Evolutionary conservation across 2,329 filamentous ascomycete genomes (phyloP), one percentile per base, ranked within the genome.

Genomic region (Fusarium albidum): DNA sequence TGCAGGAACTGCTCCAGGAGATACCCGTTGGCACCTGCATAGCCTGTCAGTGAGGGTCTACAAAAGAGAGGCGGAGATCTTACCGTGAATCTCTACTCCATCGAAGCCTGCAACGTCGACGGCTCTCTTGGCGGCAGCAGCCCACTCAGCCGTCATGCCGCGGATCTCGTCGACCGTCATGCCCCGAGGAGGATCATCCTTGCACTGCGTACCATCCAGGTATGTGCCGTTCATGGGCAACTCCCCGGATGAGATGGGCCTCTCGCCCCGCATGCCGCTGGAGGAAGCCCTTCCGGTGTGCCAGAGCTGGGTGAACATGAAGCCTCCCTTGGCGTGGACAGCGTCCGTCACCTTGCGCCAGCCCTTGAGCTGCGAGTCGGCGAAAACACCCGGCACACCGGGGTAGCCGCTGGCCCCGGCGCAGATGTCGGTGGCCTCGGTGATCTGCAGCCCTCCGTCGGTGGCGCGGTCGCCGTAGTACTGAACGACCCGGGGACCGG

Each of bases 121-220:
- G 1, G 88, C 81, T n/a, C 83, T 74, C 63, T 79, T 79, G 0
- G 79, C 73, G 0, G 82, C 80, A 0, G 76, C 79, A 3, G 79
- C 82, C 74, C 81, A 91, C 3, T 82, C 82, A 2, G 71, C 68
- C 65, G 89, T 88, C 55, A 88, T 77, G 2, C 78, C 72, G 47
- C 85, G 77, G 51, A 92, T 92, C 32, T 91, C 87, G 0, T 80
- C 73, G 14, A 82, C 75, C 0, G 83, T 87, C 82, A 92, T 82
- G 9, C 79, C 85, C 46, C 82, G 83, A 3, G 88, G 88, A 4
- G 83, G 61, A 42, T 58, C 69, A 31, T 69, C 61, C 37, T 57
- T 53, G 47, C 59, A 63, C 29, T 48, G 50, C 10, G 54, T 63
- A 18, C 67, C 52, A 55, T 67, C 82, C 1, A 74, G 71, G 3